phyloP scores from a whole-genome alignment of 2,329 filamentous ascomycete species.

The Sporothrix brunneoviolacea region DNA sequence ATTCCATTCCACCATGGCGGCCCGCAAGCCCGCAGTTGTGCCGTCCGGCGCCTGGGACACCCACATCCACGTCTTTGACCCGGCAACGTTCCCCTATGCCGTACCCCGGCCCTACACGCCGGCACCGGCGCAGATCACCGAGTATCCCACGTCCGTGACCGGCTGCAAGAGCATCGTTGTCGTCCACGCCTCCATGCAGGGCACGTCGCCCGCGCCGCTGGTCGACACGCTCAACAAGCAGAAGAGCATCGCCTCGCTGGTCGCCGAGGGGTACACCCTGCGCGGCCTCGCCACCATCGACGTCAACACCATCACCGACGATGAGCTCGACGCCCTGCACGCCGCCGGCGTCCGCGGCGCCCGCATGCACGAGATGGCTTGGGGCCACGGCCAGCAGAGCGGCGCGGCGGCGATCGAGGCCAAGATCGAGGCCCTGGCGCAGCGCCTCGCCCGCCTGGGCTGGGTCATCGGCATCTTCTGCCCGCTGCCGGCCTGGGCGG shows the following conservation, averaged over 20 bases:
- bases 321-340: slow-evolving; percentile 20
- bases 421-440: slow-evolving; percentile 17
- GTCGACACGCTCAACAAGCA: slow-evolving; percentile 17
- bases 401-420: slow-evolving; percentile 13
- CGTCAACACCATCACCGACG: slow-evolving; percentile 14
- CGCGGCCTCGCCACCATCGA: slow-evolving; percentile 15
- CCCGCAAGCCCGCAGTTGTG: background rate
- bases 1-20: background rate
- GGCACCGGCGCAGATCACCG: slow-evolving; percentile 17
- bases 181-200: slow-evolving; percentile 23
- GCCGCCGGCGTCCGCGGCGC: slow-evolving; percentile 21
- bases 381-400: slow-evolving; percentile 18
- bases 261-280: too few relatives aligned
- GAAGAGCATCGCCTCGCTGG: background rate
- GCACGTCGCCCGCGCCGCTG: slow-evolving; percentile 19
- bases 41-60: slow-evolving; percentile 9
- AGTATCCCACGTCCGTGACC: slow-evolving; percentile 19
- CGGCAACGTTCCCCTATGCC: slow-evolving; percentile 12
- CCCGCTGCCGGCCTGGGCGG: slow-evolving; percentile 19
- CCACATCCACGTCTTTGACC: slow-evolving; percentile 12
- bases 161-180: slow-evolving; percentile 21
- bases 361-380: slow-evolving; percentile 21
- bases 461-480: slow-evolving; percentile 21
- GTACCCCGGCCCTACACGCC: slow-evolving; percentile 21
- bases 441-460: slow-evolving; percentile 16